phyloP scores from a whole-genome alignment of 768 basidiomycete genomes.

The Pleurotus pulmonarius region DNA sequence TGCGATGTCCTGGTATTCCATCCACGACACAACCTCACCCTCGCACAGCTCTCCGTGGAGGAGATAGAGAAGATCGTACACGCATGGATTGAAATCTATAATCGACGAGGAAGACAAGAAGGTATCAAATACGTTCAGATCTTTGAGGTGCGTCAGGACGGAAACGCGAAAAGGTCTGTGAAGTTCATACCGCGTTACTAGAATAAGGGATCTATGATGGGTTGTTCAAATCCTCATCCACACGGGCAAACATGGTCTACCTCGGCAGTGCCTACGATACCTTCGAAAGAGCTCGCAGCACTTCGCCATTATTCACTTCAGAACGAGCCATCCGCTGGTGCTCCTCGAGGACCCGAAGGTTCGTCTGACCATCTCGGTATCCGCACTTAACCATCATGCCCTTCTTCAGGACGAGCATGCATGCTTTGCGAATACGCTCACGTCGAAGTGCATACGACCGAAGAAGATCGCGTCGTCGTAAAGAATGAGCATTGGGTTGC shows the following conservation, averaged over 20 bases:
- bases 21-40: constrained; percentile 80
- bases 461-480: constrained; percentile 60
- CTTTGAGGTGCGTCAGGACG: constrained; percentile 61
- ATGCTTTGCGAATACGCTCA: constrained; percentile 79
- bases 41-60: constrained; percentile 55
- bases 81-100: constrained; percentile 72
- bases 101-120: constrained; percentile 51
- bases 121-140: constrained; percentile 83
- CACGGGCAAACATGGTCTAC: constrained; percentile 90
- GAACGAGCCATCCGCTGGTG: constrained; percentile 31
- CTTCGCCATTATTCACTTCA: constrained; percentile 46
- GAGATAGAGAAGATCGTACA: constrained; percentile 66
- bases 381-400: neutral
- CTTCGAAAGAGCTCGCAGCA: constrained; percentile 61
- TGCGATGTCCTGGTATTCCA: constrained; percentile 89
- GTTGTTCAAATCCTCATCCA: constrained; percentile 91
- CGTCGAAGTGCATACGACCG: constrained; percentile 48
- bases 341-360: constrained; percentile 55
- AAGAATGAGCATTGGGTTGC: constrained; percentile 78
- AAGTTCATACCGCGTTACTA: constrained; percentile 21
- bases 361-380: neutral
- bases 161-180: neutral
- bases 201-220: constrained; percentile 95
- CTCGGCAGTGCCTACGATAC: constrained; percentile 66
- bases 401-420: constrained; percentile 49